A percentile compares a stretch with the other conserved stretches of the same genome.
phyloP scores from a whole-genome alignment of 2,329 filamentous ascomycete genomes.

The Aspergillus neoniger region DNA sequence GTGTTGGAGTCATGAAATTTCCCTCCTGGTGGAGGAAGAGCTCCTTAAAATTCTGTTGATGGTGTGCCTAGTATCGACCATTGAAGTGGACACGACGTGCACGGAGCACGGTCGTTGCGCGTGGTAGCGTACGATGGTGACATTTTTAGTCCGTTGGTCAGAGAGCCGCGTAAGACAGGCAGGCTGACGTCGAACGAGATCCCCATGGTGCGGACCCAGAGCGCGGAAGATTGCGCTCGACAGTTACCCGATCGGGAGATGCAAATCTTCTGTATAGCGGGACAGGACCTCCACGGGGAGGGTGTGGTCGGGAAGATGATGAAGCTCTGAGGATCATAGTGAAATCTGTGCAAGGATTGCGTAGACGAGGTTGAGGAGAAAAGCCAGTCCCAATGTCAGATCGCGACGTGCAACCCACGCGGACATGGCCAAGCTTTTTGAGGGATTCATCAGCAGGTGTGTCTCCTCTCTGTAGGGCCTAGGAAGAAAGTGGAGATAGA shows the following conservation, averaged over 20 bases:
- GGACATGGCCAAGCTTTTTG: slow-evolving; percentile 20
- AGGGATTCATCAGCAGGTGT: slow-evolving; percentile 18
- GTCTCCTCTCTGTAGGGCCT: slow-evolving; percentile 5
- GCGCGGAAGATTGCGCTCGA: slow-evolving; percentile 1
- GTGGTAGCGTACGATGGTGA: slow-evolving; percentile 18
- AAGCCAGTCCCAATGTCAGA: neutral
- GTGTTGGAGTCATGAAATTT: neutral
- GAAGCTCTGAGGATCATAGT: slow-evolving; percentile 2
- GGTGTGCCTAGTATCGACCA: slow-evolving; percentile 3
- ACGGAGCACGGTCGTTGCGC: slow-evolving; percentile 16
- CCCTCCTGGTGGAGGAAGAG: neutral
- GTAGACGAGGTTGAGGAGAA: slow-evolving; percentile 8
- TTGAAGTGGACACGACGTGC: slow-evolving; percentile 7
- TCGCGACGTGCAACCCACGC: slow-evolving; percentile 10
- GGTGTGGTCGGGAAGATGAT: neutral
- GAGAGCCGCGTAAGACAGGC: slow-evolving; percentile 27
- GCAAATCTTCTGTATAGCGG: slow-evolving; percentile 1
- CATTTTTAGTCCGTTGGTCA: slow-evolving; percentile 23
- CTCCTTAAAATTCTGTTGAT: slow-evolving; percentile 5
- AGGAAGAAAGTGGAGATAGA: slow-evolving; percentile 13
- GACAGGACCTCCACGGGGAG: too few relatives aligned
- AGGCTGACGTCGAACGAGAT: slow-evolving; percentile 14
- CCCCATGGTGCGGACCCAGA: slow-evolving; percentile 5
- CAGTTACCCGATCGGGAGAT: slow-evolving; percentile 8
- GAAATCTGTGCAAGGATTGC: slow-evolving; percentile 5